These are phyloP conservation scores for Austroboletus novae-zelandiae DNA, from an alignment of 1,284 basidiomycete species.

Conservation along the genomic window DNA sequence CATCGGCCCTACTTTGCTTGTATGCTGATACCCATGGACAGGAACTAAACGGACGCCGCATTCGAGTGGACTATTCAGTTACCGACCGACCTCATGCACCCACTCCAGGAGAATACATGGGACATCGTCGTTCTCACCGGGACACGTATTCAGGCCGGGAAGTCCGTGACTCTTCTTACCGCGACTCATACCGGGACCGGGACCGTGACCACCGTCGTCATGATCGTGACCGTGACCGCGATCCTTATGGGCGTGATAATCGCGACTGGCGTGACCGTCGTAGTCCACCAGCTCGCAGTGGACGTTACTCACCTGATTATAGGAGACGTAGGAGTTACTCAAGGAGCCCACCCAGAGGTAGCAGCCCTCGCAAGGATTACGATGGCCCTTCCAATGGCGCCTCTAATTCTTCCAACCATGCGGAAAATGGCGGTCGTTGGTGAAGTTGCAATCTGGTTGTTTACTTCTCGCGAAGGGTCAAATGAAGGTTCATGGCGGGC, in stretches of 20 bases:
- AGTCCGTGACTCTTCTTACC: slow-evolving; percentile 46
- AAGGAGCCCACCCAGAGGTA: slow-evolving; percentile 72
- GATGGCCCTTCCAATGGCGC: slow-evolving; percentile 39
- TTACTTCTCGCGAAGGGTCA: slow-evolving; percentile 32
- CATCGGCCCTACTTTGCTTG: not conserved
- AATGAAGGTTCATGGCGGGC: slow-evolving; percentile 37
- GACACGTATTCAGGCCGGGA: slow-evolving; percentile 49
- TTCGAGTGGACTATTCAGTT: slow-evolving; percentile 96
- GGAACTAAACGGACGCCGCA: slow-evolving; percentile 93
- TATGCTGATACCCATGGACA: slow-evolving; percentile 29
- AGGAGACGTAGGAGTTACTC: slow-evolving; percentile 73
- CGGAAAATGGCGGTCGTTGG: slow-evolving; percentile 45
- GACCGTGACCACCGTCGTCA: slow-evolving; percentile 49
- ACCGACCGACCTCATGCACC: slow-evolving; percentile 92
- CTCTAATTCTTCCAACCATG: slow-evolving; percentile 31
- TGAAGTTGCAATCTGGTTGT: slow-evolving; percentile 35
- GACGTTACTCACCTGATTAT: slow-evolving; percentile 73
- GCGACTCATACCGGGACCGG: slow-evolving; percentile 51
- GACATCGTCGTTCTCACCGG: slow-evolving; percentile 71
- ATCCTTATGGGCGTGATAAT: slow-evolving; percentile 53
- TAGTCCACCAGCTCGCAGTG: slow-evolving; percentile 61
- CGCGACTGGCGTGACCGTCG: slow-evolving; percentile 63
- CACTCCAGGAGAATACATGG: slow-evolving; percentile 98
- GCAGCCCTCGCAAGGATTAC: slow-evolving; percentile 65
- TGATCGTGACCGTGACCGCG: slow-evolving; percentile 56